phyloP scores from a whole-genome alignment of 176 grass and related monocot genomes.

The Avena sativa region DNA sequence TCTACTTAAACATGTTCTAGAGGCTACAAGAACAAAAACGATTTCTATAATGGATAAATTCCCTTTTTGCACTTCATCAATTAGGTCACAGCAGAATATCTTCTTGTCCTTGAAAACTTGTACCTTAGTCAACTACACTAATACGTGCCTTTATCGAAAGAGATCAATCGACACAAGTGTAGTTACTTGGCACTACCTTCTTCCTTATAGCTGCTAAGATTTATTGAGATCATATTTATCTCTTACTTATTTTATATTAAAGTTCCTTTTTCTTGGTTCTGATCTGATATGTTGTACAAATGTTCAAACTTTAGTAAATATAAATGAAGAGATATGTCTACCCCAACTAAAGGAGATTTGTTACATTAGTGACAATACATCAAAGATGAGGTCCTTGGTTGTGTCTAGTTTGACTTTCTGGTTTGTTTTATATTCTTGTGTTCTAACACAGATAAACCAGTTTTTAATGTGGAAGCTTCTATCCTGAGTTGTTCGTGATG shows the following conservation, averaged over 20 bases:
- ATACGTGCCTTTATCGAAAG: no score
- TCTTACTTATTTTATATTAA: neutral
- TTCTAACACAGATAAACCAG: conserved; percentile 14
- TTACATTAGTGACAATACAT: no score
- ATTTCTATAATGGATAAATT: no score
- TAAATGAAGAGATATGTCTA: conserved; percentile 82
- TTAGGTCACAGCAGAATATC: no score
- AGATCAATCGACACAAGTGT: conserved; percentile 46
- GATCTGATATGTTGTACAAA: conserved; percentile 26
- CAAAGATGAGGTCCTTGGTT: neutral
- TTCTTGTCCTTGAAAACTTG: no score
- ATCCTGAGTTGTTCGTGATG: conserved; percentile 78
- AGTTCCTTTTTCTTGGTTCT: neutral
- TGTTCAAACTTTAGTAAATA: conserved; percentile 64
- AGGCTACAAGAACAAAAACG: no score
- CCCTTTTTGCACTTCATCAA: no score
- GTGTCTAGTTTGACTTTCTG: neutral
- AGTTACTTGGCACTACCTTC: conserved; percentile 78
- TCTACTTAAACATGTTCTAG: no score
- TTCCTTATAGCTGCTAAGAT: conserved; percentile 90
- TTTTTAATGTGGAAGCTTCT: conserved; percentile 40
- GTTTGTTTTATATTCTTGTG: neutral
- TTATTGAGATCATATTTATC: neutral
- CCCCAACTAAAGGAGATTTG: conserved; percentile 33
- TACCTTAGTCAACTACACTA: no score